A percentile compares a stretch with the other conserved stretches of the same genome.
These are phyloP conservation scores for Corymbia calophylla DNA, from an alignment of 441 rosid species.

Conservation along the genomic window DNA sequence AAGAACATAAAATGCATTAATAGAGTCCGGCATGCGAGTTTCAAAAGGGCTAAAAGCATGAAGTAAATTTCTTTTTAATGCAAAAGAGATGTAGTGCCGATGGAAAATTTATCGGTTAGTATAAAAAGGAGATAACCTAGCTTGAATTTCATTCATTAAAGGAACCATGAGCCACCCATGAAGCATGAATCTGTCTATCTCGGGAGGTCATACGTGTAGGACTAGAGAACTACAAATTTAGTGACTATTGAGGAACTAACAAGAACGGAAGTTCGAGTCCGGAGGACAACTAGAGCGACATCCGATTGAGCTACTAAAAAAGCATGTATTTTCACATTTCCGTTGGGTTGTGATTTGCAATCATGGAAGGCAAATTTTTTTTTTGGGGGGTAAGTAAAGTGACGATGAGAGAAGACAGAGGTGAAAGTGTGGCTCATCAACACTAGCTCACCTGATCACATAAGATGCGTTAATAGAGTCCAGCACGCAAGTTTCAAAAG, in stretches of 20 bases:
- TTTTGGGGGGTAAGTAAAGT: background rate
- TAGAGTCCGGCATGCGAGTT: background rate
- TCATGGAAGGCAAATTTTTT: background rate
- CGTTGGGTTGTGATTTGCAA: background rate
- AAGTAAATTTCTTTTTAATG: rapidly evolving
- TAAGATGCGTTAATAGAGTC: background rate
- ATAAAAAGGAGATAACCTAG: background rate
- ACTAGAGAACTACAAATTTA: background rate
- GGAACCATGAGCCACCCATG: background rate
- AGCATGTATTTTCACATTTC: too few species aligned
- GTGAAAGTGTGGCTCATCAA: background rate
- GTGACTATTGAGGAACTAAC: background rate
- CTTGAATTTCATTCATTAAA: background rate
- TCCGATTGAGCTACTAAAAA: too few species aligned
- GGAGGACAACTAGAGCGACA: too few species aligned
- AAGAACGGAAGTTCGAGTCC: background rate
- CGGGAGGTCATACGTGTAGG: background rate
- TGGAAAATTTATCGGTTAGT: background rate
- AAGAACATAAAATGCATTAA: rapidly evolving
- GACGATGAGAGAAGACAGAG: background rate
- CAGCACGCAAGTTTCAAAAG: rapidly evolving
- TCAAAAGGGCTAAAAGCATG: rapidly evolving
- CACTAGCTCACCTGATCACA: background rate
- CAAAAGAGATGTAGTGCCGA: background rate
- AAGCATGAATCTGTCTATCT: background rate